Evolutionary conservation across 164 flowering plant species (phyloP).

Genomic region (Sextonia rubra): DNA sequence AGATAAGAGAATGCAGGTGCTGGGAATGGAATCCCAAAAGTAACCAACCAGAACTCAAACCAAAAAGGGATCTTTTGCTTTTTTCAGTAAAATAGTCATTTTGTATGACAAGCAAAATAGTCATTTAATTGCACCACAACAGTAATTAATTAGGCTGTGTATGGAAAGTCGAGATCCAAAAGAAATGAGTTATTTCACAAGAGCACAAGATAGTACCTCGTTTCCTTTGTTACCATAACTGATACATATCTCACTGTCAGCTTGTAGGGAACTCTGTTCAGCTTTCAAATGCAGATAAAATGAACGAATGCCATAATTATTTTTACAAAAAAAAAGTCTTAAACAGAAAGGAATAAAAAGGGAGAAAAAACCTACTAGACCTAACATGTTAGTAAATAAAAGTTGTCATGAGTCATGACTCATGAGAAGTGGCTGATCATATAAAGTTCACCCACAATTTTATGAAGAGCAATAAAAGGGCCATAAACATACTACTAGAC

Average conservation of each 20-base stretch:
- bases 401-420: too few relatives aligned
- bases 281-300: conserved; percentile 33
- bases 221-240: conserved; percentile 98
- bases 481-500: neutral
- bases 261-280: conserved; percentile 26
- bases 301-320: conserved; percentile 2
- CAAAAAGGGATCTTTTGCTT: too few relatives aligned
- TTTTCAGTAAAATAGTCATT: too few relatives aligned
- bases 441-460: neutral
- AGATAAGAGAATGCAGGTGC: too few relatives aligned
- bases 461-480: neutral
- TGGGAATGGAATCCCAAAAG: too few relatives aligned
- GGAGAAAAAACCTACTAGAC: neutral
- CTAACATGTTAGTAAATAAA: neutral
- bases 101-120: too few relatives aligned
- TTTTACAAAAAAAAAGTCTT: neutral
- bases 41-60: too few relatives aligned
- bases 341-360: conserved; percentile 8
- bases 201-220: conserved; percentile 55
- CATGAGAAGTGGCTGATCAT: neutral
- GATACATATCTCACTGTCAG: conserved; percentile 71
- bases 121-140: too few relatives aligned
- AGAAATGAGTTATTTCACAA: neutral
- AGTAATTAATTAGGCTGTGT: too few relatives aligned
- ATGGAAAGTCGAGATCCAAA: too few relatives aligned